Evolutionary conservation across 1,284 basidiomycete species (phyloP), one percentile per base, ranked within the genome.

Genomic region (Ustilago tritici): DNA sequence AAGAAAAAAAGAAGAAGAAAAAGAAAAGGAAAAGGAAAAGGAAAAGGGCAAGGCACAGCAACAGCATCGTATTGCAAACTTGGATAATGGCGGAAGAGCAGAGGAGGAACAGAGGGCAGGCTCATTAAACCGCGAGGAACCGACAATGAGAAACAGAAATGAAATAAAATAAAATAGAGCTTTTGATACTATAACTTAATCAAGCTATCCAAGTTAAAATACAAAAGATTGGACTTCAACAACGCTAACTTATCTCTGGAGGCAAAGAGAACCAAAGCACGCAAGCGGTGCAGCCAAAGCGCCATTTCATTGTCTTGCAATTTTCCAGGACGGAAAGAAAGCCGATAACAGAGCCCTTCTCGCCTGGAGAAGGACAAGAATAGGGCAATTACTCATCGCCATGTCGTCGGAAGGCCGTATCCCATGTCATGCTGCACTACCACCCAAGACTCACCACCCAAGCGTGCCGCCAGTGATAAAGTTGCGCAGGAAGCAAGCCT

Each of bases 221-320:
- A 19, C 6, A 46, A 46, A 19, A 46, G 10, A 46, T 8, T 46
- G 3, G 19, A 28, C 23, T 28, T 28, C 3, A 50, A 50, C 28
- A 15, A 50, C 38, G 54, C 54, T 56, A 56, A 41, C 54, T 56
- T 17, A 28, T 28, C 23, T 28, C 23, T 28, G 23, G 3, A 28
- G 23, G 23, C 23, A 28, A 28, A 31, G 4, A 15, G 10, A 32
- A 50, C 3, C 23, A 50, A 32, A 56, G 34, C 54, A 56, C 54
- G 54, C 56, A 57, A 57, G 40, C 56, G 19, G 23, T 46, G 56
- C 56, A 57, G 56, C 17, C 38, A 56, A 56, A 56, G n/a, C 19
- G 36, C 23, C 49, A 50, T 50, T 28, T 49, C 40, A 23, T 23
- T 49, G 15, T 46, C 41, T 23, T 49, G 28, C 10, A 23, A 15